Base-by-base conservation (phyloP, 2,329 filamentous ascomycete species). In the Fusarium neocosmosporiellum region DNA sequence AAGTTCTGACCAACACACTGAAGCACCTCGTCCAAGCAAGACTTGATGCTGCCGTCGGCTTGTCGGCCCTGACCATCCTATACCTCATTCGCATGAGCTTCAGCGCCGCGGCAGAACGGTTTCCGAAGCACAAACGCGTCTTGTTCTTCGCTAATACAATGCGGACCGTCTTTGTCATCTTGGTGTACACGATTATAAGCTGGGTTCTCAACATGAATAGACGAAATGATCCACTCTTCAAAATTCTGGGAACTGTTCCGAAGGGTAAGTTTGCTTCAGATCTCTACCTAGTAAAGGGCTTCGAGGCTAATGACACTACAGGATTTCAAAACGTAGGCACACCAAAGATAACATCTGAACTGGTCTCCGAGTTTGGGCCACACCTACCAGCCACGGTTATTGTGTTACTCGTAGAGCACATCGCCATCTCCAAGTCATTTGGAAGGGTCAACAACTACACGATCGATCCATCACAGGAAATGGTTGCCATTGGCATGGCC, bases 391-490 rank as follows among this genome's bases (percentile, higher is more conserved):
- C 93, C 9, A 92, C 93, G 1, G 91, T 98, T 60, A 97, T 98
- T 73, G 95, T 99, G n/a, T 87, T 98, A 65, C 87, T 98, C 37
- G 97, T 98, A 69, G 96, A 98, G 83, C 96, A 98, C 80, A 98
- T 98, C 77, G 95, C 96, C 55, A 98, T 98, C 71, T 94, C 95
- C 20, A 99, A 98, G 82, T 98, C 96, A 0, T 98, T 99, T 75
- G 96, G 96, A 11, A 90, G 96, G 67, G 90, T 98, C 77, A 98
- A 98, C 86, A 97, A 98, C 84, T 99, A 99, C 83, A 92, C 90
- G 18, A 98, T 99, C 80, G 92, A 98, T 76, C 95, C 96, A 0
- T 98, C 96, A 0, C 96, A 99, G 81, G 96, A 99, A 81, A 89
- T 99, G 83, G 94, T 99, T 54, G 96, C 94, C 24, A 98, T 98